phyloP scores from a whole-genome alignment of 495 filamentous ascomycete genomes.

The Penicillium cataractarum region DNA sequence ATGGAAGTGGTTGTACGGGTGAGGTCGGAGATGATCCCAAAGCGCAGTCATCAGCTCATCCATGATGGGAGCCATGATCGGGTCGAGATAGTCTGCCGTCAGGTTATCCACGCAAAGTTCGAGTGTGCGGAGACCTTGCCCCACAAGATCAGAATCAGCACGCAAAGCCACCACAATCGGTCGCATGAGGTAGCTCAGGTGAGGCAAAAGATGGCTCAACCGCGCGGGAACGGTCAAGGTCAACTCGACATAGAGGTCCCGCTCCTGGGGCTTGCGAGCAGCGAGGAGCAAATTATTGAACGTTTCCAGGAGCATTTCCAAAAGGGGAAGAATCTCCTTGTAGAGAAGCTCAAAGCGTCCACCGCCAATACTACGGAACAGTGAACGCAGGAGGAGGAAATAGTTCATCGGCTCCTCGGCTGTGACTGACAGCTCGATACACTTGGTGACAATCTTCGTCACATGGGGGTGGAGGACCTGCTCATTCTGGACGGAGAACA shows the following conservation, averaged over 20 bases:
- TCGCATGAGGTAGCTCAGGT: slow-evolving; percentile 95
- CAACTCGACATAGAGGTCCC: slow-evolving; percentile 96
- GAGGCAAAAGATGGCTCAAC: slow-evolving; percentile 93
- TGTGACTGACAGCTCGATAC: slow-evolving; percentile 91
- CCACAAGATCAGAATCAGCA: slow-evolving; percentile 89
- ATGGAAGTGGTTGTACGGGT: slow-evolving; percentile 94
- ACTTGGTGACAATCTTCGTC: slow-evolving; percentile 92
- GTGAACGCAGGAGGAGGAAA: slow-evolving; percentile 86
- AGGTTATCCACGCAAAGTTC: slow-evolving; percentile 98
- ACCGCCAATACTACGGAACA: slow-evolving; percentile 96
- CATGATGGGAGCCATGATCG: slow-evolving; percentile 98
- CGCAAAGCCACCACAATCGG: slow-evolving; percentile 92
- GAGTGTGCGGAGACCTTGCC: slow-evolving; percentile 89
- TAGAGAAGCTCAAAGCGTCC: slow-evolving; percentile 97
- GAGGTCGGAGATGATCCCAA: slow-evolving; percentile 90
- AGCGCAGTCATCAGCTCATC: slow-evolving; percentile 97
- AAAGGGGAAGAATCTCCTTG: slow-evolving; percentile 92
- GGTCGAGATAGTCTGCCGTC: slow-evolving; percentile 95
- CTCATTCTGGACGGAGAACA: slow-evolving; percentile 94
- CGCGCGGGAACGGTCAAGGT: slow-evolving; percentile 94
- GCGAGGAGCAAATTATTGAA: slow-evolving; percentile 91
- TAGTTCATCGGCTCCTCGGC: slow-evolving; percentile 99
- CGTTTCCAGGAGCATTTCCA: slow-evolving; percentile 97
- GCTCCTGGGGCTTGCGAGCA: slow-evolving; percentile 83
- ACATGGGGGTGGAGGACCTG: slow-evolving; percentile 94